Base-by-base conservation (phyloP, 169 alveolate genomes). In the Cryptosporidium tyzzeri region DNA sequence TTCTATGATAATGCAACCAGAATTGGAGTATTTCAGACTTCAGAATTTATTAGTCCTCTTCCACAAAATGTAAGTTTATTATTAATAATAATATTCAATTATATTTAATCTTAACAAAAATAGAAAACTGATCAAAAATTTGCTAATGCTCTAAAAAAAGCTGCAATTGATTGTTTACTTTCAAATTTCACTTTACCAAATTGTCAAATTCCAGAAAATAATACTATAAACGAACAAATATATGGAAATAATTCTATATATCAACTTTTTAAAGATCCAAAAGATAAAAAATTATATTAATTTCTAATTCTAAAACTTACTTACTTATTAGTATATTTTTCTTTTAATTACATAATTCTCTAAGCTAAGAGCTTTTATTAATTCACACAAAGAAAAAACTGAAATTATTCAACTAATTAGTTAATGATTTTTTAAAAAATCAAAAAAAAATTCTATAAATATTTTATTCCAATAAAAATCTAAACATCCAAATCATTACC, bases 121-220 rank as follows among this genome's bases (percentile, higher is more conserved):
- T 41, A 80, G 89, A 80, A 62, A 80, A 80, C 89, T 14, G 58
- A 80, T 21, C 89, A 80, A 44, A 80, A 80, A 62, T 80, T 80
- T 33, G 89, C 89, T 37, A 62, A 29, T n/a, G 67, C 65, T 23
- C 45, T 80, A 6, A 59, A 62, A 44, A 80, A 80, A 48, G 89
- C 89, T 18, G 89, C 89, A 16, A 61, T 59, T 62, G 89, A 59
- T 31, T 80, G 89, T 31, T 29, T 65, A 1, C 45, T 62, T 29
- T 80, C 89, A 48, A 65, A 65, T 39, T 80, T 80, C 14, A 80
- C 89, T 9, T 33, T 80, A 21, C 89, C 89, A 18, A 80, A 80
- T 29, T 80, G 89, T 61, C 21, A 62, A 21, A 50, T 80, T 37
- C 62, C 89, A 7, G 39, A 37, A 31, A 73, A 73, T 33, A 73